Conservation (phyloP, 2,329 filamentous ascomycete species). For the Aspergillus eucalypticola region DNA sequence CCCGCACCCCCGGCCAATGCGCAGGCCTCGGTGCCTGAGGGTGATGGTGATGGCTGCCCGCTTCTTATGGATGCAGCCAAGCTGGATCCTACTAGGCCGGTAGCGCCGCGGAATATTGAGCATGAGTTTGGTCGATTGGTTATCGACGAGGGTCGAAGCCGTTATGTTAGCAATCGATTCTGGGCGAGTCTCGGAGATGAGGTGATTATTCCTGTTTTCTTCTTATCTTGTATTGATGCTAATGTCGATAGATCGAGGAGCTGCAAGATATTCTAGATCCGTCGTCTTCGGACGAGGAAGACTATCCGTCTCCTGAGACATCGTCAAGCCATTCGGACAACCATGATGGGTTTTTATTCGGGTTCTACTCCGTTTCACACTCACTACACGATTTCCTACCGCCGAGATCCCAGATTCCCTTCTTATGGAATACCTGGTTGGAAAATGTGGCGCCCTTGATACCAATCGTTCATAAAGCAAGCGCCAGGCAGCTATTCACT, state of each 20-base stretch:
- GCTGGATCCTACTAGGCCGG: constrained; percentile 23
- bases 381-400: constrained; percentile 61
- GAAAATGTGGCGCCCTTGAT: constrained; percentile 64
- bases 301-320: constrained; percentile 48
- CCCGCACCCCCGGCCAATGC: background rate
- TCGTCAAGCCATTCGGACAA: constrained; percentile 40
- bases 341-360: constrained; percentile 63
- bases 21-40: background rate
- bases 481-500: constrained; percentile 53
- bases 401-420: constrained; percentile 49
- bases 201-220: constrained; percentile 35
- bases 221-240: constrained; percentile 3
- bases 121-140: constrained; percentile 59
- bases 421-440: constrained; percentile 60
- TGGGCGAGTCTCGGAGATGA: constrained; percentile 64
- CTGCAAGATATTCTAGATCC: constrained; percentile 62
- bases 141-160: constrained; percentile 59
- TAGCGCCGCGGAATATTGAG: constrained; percentile 32
- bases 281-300: constrained; percentile 59
- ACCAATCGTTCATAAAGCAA: constrained; percentile 61
- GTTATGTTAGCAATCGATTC: constrained; percentile 64
- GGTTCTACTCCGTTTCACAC: constrained; percentile 58
- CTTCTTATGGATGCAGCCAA: constrained; percentile 7
- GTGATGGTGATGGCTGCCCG: constrained; percentile 15
- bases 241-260: constrained; percentile 55